Base-by-base conservation (phyloP, 2,329 filamentous ascomycete genomes). In the Clarireedia hainanense region DNA sequence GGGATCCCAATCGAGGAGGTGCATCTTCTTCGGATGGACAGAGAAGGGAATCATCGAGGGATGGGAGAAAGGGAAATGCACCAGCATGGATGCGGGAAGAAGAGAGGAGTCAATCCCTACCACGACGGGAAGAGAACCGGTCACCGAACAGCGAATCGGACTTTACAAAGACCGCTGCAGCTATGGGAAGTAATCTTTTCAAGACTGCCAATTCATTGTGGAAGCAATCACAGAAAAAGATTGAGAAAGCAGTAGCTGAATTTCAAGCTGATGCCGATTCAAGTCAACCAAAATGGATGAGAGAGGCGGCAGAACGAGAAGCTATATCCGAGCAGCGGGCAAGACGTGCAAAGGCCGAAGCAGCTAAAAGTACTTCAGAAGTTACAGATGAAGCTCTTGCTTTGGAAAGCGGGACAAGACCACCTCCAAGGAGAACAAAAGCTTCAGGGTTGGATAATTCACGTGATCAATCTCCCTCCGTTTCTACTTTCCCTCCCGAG, bases 181-280 rank as follows among this genome's bases (percentile, higher is more conserved):
- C 91, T 36, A 78, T 97, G 67, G 89, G 94, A 0, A 89, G 76
- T 46, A 95, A 80, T 59, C 72, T 99, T 12, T 84, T 97, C 70
- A 99, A 99, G 70, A 94, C 91, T 2, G 94, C 94, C 2, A 95
- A 95, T 63, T 92, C 89, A 0, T 74, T 97, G 0, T 99, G 94
- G 94, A 99, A 96, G 69, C 89, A 88, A 3, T 85, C 92, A 0
- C 89, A 91, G 67, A 99, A 96, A 72, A 91, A 89, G 69, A 81
- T 97, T 57, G 90, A 95, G 66, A 90, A 94, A 71, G 92, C 90
- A 4, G 88, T 97, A 36, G 85, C 91, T 7, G 94, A 99, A 15
- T 88, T 97, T 57, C 81, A 86, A 62, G 79, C 80, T 43, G 86
- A 84, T n/a, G 76, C 60, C 5, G 91, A 96, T 66, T 78, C 87